Base-by-base conservation (phyloP, 345 rosid species). In the Rubroshorea leprosula region DNA sequence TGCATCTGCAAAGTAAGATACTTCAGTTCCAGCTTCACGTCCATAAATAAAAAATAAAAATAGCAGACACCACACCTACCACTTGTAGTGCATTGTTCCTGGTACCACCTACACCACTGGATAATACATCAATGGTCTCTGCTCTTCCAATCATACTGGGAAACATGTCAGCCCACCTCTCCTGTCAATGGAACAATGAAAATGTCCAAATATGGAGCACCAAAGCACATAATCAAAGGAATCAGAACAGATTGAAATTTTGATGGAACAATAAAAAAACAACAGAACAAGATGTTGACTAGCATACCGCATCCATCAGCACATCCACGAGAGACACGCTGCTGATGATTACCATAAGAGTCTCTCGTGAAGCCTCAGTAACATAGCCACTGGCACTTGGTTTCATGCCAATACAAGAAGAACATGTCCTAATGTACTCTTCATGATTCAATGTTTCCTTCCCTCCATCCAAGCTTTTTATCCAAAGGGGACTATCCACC, bases 291-390 rank as follows among this genome's bases (percentile, higher is more conserved):
- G 47, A 7, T 14, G 47, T 14, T 44, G 35, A 29, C 4, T 4
- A 29, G 62, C 81, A 27, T 75, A 91, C 96, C 86, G 66, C 72
- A 61, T 91, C 81, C 95, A 91, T 85, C 55, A 87, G 59, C 6
- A 71, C 76, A 24, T 85, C 88, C 0, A 91, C 79, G 0, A 84
- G 76, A 63, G 78, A 78, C 69, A 61, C 58, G 68, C 86, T 70
- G 60, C 70, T 70, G 75, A 80, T 68, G 56, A 74, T 57, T 19
- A 87, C 81, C 39, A 77, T n/a, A 38, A 76, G 82, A 31, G 78
- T 71, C 55, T 80, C 90, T 67, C 86, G 78, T 16, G 94, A 61
- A 43, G 82, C 88, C 67, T 86, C 86, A 0, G 66, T 51, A 2
- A 67, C 57, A 54, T 57, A 76, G 44, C 79, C 70, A 49, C 17